Base-by-base conservation (phyloP, 179 eudicot genomes). In the Silene noctiflora region DNA sequence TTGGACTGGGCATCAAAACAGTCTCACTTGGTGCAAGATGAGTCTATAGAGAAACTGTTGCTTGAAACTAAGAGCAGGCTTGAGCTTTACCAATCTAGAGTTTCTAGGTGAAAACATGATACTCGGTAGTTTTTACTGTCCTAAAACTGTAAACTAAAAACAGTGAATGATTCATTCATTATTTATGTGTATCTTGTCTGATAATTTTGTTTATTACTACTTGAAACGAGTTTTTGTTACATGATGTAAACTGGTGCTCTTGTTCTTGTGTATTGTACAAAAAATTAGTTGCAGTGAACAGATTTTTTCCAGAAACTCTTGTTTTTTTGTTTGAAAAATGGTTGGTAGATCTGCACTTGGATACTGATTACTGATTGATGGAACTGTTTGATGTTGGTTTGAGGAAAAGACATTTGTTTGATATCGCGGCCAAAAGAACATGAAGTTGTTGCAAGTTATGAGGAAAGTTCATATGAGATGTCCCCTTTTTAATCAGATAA, bases 1-100 rank as follows among this genome's bases (percentile, higher is more conserved):
- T 84, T 91, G 25, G 96, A 91, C 29, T 91, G 96, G 96, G 94
- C 94, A 3, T 85, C 90, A 0, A 91, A 91, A 73, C 94, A 91
- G 63, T 71, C 86, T 5, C 61, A 64, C 58, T 69, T 88, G 83
- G 84, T 77, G 51, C 90, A 87, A 27, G 85, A 87, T 51, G 88
- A 85, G 71, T 25, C 72, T 3, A 85, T 86, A 22, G 91, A 89
- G 72, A 72, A 35, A 7, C 73, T 91, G 79, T 73, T 91, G 79
- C 74, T 83, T 4, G 91, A 88, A 33, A 87, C 90, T 27, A 91
- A 86, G 83, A 78, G 87, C 58, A 87, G 83, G 72, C 66, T 91
- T 76, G 96, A 89, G 76, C 89, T 89, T 7, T 91, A 88, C 81
- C 96, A 89, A 59, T 88, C 91, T 20, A 86, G 91, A 86, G 88